phyloP scores from a whole-genome alignment of 164 flowering plant species.

The Stephania japonica region DNA sequence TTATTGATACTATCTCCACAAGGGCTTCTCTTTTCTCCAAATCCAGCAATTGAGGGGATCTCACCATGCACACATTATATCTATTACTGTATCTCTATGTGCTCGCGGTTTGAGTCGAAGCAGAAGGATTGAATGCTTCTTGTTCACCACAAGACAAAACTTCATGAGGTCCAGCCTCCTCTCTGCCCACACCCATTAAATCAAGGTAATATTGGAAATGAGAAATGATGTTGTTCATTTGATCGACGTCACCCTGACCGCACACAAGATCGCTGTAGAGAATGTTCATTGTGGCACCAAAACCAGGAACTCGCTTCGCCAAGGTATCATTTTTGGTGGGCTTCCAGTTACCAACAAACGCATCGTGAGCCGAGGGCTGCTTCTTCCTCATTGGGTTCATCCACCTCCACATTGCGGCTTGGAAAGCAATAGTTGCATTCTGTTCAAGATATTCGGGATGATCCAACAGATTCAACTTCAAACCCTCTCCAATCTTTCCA shows the following conservation, averaged over 20 bases:
- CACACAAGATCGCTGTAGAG: constrained; percentile 65
- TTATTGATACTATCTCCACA: constrained; percentile 9
- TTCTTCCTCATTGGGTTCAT: constrained; percentile 60
- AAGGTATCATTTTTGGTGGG: constrained; percentile 84
- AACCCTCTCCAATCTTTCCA: constrained; percentile 51
- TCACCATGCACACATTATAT: background rate
- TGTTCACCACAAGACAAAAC: constrained; percentile 64
- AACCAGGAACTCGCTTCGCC: constrained; percentile 63
- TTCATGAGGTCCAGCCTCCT: constrained; percentile 60
- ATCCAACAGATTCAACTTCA: constrained; percentile 57
- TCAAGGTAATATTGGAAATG: constrained; percentile 77
- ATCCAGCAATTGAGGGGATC: background rate
- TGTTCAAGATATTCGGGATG: constrained; percentile 86
- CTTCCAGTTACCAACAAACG: constrained; percentile 78
- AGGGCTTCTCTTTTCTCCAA: background rate
- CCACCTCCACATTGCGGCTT: constrained; percentile 76
- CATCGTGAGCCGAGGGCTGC: constrained; percentile 75
- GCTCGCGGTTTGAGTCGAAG: constrained; percentile 36
- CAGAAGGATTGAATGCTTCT: constrained; percentile 48
- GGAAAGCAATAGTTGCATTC: constrained; percentile 81
- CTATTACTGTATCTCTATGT: constrained; percentile 24
- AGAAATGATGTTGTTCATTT: constrained; percentile 69
- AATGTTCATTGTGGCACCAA: constrained; percentile 84
- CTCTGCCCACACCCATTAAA: constrained; percentile 68
- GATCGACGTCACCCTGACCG: constrained; percentile 62